Evolutionary conservation across 2,329 filamentous ascomycete genomes (phyloP).

Genomic region (Aspergillus sp.): DNA sequence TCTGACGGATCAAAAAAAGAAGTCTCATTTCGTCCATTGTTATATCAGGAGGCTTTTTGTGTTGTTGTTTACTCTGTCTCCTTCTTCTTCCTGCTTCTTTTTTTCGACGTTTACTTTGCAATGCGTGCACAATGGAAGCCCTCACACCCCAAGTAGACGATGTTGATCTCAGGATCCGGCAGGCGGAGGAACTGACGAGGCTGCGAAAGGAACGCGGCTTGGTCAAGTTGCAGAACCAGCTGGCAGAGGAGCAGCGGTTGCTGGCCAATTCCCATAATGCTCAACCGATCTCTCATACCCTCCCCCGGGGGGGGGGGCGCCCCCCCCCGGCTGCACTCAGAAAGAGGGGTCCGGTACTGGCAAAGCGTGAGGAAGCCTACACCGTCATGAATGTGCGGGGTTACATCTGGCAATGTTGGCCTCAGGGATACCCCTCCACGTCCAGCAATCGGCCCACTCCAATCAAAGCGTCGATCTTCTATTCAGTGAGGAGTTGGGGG

Average conservation of each 20-base stretch:
- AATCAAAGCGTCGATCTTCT: background rate
- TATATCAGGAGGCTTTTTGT: no score
- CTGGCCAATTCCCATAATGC: background rate
- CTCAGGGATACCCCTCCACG: background rate
- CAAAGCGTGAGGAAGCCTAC: no score
- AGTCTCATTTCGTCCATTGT: no score
- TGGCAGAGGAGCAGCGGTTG: slow-evolving; percentile 2
- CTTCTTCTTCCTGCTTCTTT: background rate
- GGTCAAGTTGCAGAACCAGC: slow-evolving; percentile 5
- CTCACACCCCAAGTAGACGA: background rate
- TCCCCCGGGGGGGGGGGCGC: no score
- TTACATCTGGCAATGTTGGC: background rate
- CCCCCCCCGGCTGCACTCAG: background rate
- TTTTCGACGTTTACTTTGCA: background rate
- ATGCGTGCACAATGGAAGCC: background rate
- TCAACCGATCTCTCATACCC: background rate
- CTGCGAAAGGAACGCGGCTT: slow-evolving; percentile 8
- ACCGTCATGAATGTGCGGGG: background rate
- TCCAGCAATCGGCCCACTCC: no score
- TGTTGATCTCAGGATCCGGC: slow-evolving; percentile 2
- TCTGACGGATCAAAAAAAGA: background rate
- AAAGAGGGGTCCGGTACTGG: background rate
- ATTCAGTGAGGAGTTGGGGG: background rate
- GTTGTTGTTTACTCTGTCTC: background rate
- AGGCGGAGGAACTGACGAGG: background rate